These are phyloP conservation scores for Sarcocystis neurona DNA, from an alignment of 169 alveolate genomes.

Conservation along the genomic window DNA sequence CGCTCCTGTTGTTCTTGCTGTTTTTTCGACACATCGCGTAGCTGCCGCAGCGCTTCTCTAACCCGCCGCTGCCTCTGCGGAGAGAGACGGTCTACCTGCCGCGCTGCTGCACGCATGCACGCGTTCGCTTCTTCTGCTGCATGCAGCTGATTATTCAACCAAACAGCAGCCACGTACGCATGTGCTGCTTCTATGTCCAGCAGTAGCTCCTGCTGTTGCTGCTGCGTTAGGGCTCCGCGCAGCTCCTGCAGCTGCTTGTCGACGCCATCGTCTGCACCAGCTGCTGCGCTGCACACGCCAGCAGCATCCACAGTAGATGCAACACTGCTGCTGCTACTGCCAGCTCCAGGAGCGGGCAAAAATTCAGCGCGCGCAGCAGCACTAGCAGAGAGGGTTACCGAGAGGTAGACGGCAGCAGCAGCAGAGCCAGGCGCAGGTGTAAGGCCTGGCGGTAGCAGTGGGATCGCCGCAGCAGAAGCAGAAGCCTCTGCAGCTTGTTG, in stretches of 20 bases:
- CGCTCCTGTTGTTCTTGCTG: neutral
- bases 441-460: too few species aligned
- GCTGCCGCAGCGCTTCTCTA: conserved; percentile 27
- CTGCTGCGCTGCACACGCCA: too few species aligned
- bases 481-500: too few species aligned
- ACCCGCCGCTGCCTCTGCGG: neutral
- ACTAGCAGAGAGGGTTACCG: too few species aligned
- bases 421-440: too few species aligned
- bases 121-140: neutral
- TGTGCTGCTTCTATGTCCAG: neutral
- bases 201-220: neutral
- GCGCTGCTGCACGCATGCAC: neutral
- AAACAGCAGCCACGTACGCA: neutral
- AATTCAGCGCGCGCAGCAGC: too few species aligned
- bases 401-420: too few species aligned
- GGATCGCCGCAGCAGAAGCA: too few species aligned
- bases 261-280: too few species aligned
- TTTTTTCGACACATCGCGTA: conserved; percentile 2
- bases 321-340: too few species aligned
- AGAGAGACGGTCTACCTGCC: neutral
- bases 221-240: neutral
- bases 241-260: neutral
- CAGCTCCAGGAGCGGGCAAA: too few species aligned
- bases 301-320: too few species aligned
- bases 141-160: neutral